Evolutionary conservation across 257 asterid genomes (phyloP).

Genomic region (Lycium ferocissimum): DNA sequence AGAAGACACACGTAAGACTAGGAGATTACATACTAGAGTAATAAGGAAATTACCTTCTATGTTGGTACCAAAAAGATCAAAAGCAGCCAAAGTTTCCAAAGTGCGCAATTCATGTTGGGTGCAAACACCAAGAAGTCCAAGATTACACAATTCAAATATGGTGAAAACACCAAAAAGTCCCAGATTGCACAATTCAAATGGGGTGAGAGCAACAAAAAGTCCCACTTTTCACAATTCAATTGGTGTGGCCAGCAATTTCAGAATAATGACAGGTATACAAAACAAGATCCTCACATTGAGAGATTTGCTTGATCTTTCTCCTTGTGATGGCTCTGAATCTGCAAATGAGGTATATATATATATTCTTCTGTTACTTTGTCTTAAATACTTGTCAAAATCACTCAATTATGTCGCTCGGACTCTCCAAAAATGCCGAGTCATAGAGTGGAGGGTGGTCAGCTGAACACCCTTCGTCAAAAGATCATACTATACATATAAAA

Average conservation of each 20-base stretch:
- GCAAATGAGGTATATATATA: conserved; percentile 57
- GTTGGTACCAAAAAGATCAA: conserved; percentile 38
- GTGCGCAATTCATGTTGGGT: conserved; percentile 27
- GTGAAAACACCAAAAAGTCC: not conserved
- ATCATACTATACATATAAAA: not conserved
- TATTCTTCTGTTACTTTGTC: not conserved
- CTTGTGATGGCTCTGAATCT: conserved; percentile 69
- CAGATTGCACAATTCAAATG: not conserved
- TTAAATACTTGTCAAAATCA: not conserved
- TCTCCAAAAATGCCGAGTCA: not conserved
- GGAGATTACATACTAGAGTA: conserved; percentile 35
- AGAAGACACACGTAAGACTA: conserved; percentile 41
- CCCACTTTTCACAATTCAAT: conserved; percentile 34
- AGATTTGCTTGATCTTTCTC: conserved; percentile 80
- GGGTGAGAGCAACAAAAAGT: not conserved
- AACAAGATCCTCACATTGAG: conserved; percentile 71
- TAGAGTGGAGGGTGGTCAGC: not conserved
- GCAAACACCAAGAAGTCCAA: conserved; percentile 15
- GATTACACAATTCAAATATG: not conserved
- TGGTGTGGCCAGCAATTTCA: conserved; percentile 57
- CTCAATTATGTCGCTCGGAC: not conserved
- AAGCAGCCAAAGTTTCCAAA: conserved; percentile 36
- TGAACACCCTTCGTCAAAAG: not conserved
- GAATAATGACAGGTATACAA: conserved; percentile 54
- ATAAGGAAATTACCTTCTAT: conserved; percentile 18